A percentile compares a stretch with the other conserved stretches of the same genome.
These are phyloP conservation scores for Fusarium nurragi DNA, from an alignment of 2,329 filamentous ascomycete species.

Conservation along the genomic window DNA sequence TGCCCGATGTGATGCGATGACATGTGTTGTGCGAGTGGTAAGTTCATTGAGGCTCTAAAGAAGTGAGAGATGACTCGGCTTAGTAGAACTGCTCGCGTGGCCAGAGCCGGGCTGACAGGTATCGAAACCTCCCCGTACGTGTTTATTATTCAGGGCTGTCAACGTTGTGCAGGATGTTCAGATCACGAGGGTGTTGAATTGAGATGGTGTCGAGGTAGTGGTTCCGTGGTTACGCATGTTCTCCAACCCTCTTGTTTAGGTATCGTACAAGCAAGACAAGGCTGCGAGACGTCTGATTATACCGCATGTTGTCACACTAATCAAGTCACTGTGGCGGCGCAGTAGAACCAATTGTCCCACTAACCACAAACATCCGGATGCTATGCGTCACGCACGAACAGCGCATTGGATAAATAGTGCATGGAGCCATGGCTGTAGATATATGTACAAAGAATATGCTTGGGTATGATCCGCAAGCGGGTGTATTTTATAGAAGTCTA, in stretches of 20 bases:
- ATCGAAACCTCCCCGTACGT: background rate
- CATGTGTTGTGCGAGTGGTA: background rate
- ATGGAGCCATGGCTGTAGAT: no score
- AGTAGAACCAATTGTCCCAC: background rate
- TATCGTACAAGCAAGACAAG: background rate
- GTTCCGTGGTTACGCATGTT: background rate
- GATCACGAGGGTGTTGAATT: background rate
- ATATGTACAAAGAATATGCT: no score
- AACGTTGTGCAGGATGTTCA: background rate
- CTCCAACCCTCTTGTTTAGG: background rate
- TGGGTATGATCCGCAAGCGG: no score
- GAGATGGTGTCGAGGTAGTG: conserved; percentile 7
- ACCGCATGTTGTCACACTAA: background rate
- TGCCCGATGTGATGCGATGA: background rate
- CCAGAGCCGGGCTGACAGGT: background rate
- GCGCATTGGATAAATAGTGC: no score
- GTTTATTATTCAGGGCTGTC: background rate
- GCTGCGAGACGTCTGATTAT: background rate
- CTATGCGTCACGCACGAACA: no score
- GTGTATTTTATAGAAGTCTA: no score
- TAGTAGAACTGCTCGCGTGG: background rate
- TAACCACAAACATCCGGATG: background rate
- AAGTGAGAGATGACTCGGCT: background rate
- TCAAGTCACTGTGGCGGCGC: background rate
- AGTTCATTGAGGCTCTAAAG: conserved; percentile 9